These are phyloP conservation scores for Haberlea rhodopensis DNA, from an alignment of 257 asterid species.

Conservation along the genomic window DNA sequence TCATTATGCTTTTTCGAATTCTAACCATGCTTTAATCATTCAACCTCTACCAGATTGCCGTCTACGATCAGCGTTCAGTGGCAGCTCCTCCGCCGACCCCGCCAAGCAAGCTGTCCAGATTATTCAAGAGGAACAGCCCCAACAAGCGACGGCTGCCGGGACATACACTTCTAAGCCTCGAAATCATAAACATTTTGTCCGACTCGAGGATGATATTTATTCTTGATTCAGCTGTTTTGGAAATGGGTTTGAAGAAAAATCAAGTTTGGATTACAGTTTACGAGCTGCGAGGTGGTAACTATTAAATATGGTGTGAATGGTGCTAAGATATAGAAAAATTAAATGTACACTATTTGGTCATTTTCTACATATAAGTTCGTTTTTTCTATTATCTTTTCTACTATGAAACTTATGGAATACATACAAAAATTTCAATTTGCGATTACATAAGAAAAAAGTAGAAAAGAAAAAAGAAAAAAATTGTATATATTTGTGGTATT, in stretches of 20 bases:
- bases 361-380: not conserved
- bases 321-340: not conserved
- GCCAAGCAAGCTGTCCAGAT: slow-evolving; percentile 31
- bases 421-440: not conserved
- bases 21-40: not conserved
- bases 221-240: slow-evolving; percentile 15
- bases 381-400: not conserved
- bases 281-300: slow-evolving; percentile 35
- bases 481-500: not conserved
- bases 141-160: slow-evolving; percentile 39
- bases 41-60: slow-evolving; percentile 27
- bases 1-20: not conserved
- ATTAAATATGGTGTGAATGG: slow-evolving; percentile 11
- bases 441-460: not conserved
- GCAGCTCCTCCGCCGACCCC: slow-evolving; percentile 26
- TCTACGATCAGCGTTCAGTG: slow-evolving; percentile 18
- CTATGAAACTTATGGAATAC: not conserved
- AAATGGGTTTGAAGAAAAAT: slow-evolving; percentile 20
- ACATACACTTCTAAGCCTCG: slow-evolving; percentile 42
- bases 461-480: not conserved
- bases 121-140: slow-evolving; percentile 33
- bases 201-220: slow-evolving; percentile 37
- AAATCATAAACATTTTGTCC: slow-evolving; percentile 35
- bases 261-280: slow-evolving; percentile 25
- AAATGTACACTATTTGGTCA: not conserved